Evolutionary conservation across 139 green algal genomes (phyloP), one percentile per base, ranked within the genome.

Genomic region (Chlamydomonas schloesseri): DNA sequence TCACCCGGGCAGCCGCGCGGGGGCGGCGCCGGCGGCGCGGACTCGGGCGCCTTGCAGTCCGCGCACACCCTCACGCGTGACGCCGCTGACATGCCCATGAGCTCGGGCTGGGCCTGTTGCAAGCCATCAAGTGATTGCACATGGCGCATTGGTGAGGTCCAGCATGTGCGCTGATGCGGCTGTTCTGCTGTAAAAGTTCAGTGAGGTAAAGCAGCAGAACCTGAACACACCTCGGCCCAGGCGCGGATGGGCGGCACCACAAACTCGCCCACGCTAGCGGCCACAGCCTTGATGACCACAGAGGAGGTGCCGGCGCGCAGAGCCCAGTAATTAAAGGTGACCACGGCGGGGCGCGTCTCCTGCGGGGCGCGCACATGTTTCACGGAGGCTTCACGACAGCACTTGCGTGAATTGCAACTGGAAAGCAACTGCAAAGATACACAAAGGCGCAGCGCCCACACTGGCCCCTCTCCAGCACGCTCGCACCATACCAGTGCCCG

Each of bases 51-150:
- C 18, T 17, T 24, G 67, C 62, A 73, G 34, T 67, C 53, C 3
- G 20, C 76, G 62, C 86, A 88, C 65, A 93, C 78, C 3, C n/a
- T 77, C 65, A 93, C 71, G 33, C 33, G 36, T 9, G 72, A 71
- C 10, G 53, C 87, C 18, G 84, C 85, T 3, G 88, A 89, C 36
- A 90, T 82, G 42, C 91, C 91, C 84, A 91, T 84, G 36, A 91
- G 69, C 91, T 96, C 93, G 1, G 93, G 93, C 81, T 96, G 94
- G 70, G 42, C 42, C 42, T 50, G 42, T n/a, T n/a, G n/a, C n/a
- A n/a, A n/a, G n/a, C n/a, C n/a, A n/a, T n/a, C n/a, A n/a, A n/a
- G n/a, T n/a, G n/a, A n/a, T n/a, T n/a, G n/a, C n/a, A n/a, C n/a
- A n/a, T n/a, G n/a, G n/a, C n/a, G n/a, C n/a, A n/a, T n/a, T n/a